These are phyloP conservation scores for Kwoniella shivajii DNA, from an alignment of 1,284 basidiomycete genomes.

Conservation along the genomic window DNA sequence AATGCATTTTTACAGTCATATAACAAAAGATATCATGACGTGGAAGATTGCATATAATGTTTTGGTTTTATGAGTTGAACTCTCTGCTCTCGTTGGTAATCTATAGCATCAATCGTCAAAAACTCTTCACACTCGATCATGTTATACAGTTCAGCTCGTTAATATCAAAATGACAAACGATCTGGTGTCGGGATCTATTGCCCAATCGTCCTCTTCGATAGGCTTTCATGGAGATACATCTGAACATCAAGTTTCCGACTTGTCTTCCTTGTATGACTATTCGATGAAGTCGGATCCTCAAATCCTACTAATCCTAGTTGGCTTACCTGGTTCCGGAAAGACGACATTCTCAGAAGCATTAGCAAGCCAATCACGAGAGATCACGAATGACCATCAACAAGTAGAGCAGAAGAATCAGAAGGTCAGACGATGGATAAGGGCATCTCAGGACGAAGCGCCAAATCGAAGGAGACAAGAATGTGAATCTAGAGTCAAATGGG, in stretches of 20 bases:
- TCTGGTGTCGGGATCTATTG: no score
- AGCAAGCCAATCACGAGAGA: conserved; percentile 10
- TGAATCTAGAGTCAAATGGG: conserved; percentile 37
- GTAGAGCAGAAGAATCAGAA: background rate
- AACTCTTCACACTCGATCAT: no score
- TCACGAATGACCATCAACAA: background rate
- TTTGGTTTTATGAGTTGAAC: no score
- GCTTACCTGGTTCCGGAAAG: conserved; percentile 51
- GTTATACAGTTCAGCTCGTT: no score
- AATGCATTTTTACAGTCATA: no score
- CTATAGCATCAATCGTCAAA: no score
- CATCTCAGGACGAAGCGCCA: conserved; percentile 52
- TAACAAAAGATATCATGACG: no score
- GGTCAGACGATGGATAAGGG: conserved; percentile 40
- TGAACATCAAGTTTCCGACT: background rate
- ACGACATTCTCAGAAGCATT: conserved; percentile 46
- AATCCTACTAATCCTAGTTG: conserved; percentile 47
- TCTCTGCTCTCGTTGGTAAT: no score
- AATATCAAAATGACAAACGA: no score
- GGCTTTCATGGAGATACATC: no score
- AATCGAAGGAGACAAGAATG: conserved; percentile 43
- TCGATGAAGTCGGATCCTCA: conserved; percentile 18
- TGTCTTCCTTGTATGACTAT: no score
- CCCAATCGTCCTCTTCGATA: background rate
- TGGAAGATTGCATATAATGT: no score